Evolutionary conservation across 768 basidiomycete genomes (phyloP).

Genomic region (Mycena filopes): DNA sequence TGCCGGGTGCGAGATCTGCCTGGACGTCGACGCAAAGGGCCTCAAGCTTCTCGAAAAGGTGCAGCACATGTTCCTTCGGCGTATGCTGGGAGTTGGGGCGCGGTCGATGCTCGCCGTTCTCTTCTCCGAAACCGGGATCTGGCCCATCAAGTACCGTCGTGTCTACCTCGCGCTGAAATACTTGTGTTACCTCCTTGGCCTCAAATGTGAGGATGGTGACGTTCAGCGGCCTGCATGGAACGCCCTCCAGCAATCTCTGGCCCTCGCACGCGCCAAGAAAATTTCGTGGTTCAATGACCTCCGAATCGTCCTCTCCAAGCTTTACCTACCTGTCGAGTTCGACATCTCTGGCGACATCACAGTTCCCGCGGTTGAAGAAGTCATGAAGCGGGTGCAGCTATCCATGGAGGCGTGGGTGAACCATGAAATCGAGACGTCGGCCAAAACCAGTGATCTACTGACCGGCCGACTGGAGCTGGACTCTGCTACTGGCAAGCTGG

Average conservation of each 20-base stretch:
- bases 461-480: not conserved
- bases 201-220: too few relatives aligned
- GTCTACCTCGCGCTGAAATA: not conserved
- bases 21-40: not conserved
- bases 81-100: too few relatives aligned
- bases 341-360: not conserved
- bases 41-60: not conserved
- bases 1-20: not conserved
- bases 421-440: not conserved
- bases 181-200: not conserved
- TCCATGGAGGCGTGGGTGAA: slow-evolving; percentile 1
- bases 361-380: not conserved
- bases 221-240: too few relatives aligned
- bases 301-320: not conserved
- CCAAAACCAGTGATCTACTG: not conserved
- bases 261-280: not conserved
- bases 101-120: too few relatives aligned
- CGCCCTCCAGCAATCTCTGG: not conserved
- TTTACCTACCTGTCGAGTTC: not conserved
- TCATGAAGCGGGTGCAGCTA: not conserved
- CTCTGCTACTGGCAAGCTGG: not conserved
- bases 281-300: too few relatives aligned
- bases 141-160: too few relatives aligned
- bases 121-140: too few relatives aligned
- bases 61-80: not conserved